Conservation (phyloP, 345 rosid species). For the Atalantia buxifolia region DNA sequence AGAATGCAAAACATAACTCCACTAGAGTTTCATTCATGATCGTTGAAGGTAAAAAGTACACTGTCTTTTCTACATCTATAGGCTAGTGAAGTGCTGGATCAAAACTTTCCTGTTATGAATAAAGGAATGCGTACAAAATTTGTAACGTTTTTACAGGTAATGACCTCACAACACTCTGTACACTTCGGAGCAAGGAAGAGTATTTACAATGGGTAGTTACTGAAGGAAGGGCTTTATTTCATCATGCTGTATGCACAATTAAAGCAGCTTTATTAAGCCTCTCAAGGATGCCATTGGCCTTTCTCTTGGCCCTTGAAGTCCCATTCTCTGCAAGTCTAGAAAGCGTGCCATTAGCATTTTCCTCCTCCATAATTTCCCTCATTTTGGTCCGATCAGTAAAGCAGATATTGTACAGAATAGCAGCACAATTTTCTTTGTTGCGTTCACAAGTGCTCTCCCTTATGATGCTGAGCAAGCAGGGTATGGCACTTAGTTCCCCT, state of each 20-base stretch:
- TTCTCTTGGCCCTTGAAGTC: constrained; percentile 52
- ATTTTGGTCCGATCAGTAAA: constrained; percentile 20
- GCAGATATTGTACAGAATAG: constrained; percentile 38
- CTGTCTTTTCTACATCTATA: neutral
- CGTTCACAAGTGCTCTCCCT: constrained; percentile 29
- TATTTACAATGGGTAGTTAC: constrained; percentile 3
- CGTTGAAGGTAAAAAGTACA: neutral
- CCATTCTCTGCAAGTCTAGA: constrained; percentile 35
- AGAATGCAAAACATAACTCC: neutral
- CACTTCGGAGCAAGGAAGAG: neutral
- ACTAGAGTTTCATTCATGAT: neutral
- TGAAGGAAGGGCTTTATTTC: neutral
- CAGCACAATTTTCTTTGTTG: constrained; percentile 50
- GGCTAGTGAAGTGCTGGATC: constrained; percentile 12
- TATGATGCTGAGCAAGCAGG: constrained; percentile 39
- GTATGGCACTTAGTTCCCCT: constrained; percentile 36
- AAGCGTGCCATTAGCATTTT: constrained; percentile 35
- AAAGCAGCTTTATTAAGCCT: constrained; percentile 23
- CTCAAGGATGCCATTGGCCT: constrained; percentile 43
- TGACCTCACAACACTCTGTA: constrained; percentile 4
- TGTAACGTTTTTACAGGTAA: constrained; percentile 9
- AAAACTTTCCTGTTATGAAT: constrained; percentile 15
- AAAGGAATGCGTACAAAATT: neutral
- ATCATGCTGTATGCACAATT: constrained; percentile 18
- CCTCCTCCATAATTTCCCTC: constrained; percentile 32